These are phyloP conservation scores for Taphrina flavorubra DNA, from an alignment of 1,139 yeast species.

Conservation along the genomic window DNA sequence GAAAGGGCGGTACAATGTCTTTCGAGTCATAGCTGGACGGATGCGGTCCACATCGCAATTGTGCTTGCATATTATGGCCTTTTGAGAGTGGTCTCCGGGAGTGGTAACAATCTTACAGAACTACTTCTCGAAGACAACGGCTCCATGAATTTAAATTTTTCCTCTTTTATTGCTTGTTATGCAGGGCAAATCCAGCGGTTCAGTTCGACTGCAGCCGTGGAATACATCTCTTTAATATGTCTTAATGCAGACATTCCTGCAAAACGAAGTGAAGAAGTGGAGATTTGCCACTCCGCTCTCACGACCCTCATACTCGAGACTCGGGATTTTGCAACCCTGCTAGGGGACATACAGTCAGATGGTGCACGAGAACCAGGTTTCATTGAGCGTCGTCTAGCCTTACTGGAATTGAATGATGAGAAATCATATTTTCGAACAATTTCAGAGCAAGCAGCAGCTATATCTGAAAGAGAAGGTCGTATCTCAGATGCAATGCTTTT, in stretches of 20 bases:
- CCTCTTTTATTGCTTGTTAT: slow-evolving; percentile 56
- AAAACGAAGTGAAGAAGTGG: slow-evolving; percentile 57
- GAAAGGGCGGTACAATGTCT: slow-evolving; percentile 80
- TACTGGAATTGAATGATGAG: slow-evolving; percentile 65
- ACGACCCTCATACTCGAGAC: slow-evolving; percentile 85
- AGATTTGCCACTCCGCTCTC: slow-evolving; percentile 76
- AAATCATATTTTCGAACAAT: slow-evolving; percentile 66
- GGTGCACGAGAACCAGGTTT: slow-evolving; percentile 85
- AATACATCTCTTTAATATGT: slow-evolving; percentile 77
- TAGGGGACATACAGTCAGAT: slow-evolving; percentile 78
- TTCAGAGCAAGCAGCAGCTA: slow-evolving; percentile 81
- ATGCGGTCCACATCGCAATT: slow-evolving; percentile 88
- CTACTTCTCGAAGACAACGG: slow-evolving; percentile 22
- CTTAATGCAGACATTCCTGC: slow-evolving; percentile 51
- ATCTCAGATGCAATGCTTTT: slow-evolving; percentile 81
- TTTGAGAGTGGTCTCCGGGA: slow-evolving; percentile 58
- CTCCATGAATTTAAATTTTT: slow-evolving; percentile 51
- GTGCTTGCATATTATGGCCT: slow-evolving; percentile 78
- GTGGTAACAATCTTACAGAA: neutral
- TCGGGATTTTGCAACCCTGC: slow-evolving; percentile 75
- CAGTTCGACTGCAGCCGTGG: slow-evolving; percentile 90
- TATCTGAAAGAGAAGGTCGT: slow-evolving; percentile 92
- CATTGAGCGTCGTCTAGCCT: slow-evolving; percentile 75
- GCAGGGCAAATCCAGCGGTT: slow-evolving; percentile 81
- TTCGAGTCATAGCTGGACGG: slow-evolving; percentile 72